Base-by-base conservation (phyloP, 768 basidiomycete genomes). In the Trametes meyenii region DNA sequence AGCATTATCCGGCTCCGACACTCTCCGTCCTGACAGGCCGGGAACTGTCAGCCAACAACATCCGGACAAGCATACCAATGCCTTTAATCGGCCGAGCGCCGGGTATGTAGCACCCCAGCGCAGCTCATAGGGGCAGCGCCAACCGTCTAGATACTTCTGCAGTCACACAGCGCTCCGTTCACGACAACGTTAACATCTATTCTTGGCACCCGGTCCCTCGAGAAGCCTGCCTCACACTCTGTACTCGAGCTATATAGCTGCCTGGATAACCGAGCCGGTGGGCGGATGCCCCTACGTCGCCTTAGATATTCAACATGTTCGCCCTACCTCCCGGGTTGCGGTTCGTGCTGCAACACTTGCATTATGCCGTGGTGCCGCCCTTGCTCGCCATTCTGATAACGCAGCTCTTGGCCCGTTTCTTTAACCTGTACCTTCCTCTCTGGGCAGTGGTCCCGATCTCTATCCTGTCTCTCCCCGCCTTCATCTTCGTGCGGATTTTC, bases 251-350 rank as follows among this genome's bases (percentile, higher is more conserved):
- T 42, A 42, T 42, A 42, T 42, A 42, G 29, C 29, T 33, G 29
- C 29, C 46, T 19, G 16, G 44, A 6, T n/a, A 19, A 21, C 19
- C 24, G 24, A 45, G 44, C 8, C 14, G 10, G 42, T 43, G 42
- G 23, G 11, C 49, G 17, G 12, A 12, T 21, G 26, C n/a, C 50
- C 24, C 16, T 7, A 33, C 46, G 12, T 8, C 7, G 5, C 16
- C 39, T 24, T 23, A 40, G 6, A 5, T 11, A 7, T 40, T 12
- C 44, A 60, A 7, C 33, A 52, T 56, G 54, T 24, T 7, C 19
- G 10, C 19, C 7, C 19, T 62, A 19, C 61, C 61, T 1, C 61
- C 61, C 12, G 61, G 61, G 6, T 55, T 55, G 23, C 49, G 40
- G 12, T 51, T 56, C 33, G 1, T 62, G 1, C 42, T 62, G 7